A percentile compares a stretch with the other conserved stretches of the same genome.
Conservation (phyloP, 352 stramenopile species). For the Pelagophyceae sp. region DNA sequence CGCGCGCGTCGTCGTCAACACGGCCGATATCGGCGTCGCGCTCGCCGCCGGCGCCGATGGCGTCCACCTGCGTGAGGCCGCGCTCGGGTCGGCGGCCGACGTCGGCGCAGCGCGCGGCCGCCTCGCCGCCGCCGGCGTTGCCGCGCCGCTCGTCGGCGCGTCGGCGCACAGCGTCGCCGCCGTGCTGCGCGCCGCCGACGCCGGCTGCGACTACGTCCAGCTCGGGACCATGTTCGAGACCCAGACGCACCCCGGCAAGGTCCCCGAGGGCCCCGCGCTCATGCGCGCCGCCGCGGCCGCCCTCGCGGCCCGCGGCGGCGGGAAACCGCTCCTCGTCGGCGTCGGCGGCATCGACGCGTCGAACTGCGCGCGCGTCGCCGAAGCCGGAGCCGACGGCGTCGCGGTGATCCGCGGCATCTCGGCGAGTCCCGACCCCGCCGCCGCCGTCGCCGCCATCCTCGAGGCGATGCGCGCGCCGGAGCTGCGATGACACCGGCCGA, state of each 20-base stretch:
- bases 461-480: too few relatives aligned
- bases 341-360: background rate
- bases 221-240: slow-evolving; percentile 13
- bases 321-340: background rate
- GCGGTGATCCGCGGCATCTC: slow-evolving; percentile 9
- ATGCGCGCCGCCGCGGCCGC: background rate
- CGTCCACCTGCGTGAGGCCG: background rate
- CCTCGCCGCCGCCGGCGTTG: background rate
- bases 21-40: background rate
- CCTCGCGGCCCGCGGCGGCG: background rate
- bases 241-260: slow-evolving; percentile 6
- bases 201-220: slow-evolving; percentile 4
- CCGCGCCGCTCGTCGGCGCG: background rate
- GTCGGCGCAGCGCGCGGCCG: too few relatives aligned
- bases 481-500: too few relatives aligned
- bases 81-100: background rate
- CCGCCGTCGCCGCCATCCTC: background rate
- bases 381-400: background rate
- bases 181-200: background rate
- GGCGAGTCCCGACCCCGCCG: background rate
- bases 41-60: background rate
- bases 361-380: background rate
- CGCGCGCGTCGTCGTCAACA: background rate
- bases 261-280: slow-evolving; percentile 5
- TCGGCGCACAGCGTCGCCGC: background rate